phyloP scores from a whole-genome alignment of 2,329 filamentous ascomycete genomes.

The Fusarium heterosporum region DNA sequence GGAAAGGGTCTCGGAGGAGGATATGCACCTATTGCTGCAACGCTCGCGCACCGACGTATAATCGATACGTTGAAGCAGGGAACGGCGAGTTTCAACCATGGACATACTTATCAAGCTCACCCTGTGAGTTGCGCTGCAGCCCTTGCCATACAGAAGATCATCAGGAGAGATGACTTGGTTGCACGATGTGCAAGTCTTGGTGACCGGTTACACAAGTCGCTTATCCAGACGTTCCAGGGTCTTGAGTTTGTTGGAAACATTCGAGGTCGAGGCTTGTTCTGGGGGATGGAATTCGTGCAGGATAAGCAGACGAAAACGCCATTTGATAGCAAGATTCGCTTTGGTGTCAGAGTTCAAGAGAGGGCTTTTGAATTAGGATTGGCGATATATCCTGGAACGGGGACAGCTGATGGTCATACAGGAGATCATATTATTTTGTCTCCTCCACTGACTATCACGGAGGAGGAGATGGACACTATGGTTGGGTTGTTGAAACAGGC shows the following conservation, averaged over 20 bases:
- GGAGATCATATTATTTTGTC: constrained; percentile 79
- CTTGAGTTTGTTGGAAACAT: constrained; percentile 69
- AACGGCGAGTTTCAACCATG: constrained; percentile 59
- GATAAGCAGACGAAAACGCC: constrained; percentile 53
- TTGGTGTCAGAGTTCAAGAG: constrained; percentile 47
- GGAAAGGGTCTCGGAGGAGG: constrained; percentile 76
- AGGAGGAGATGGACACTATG: constrained; percentile 38
- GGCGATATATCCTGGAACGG: constrained; percentile 72
- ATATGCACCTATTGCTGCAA: constrained; percentile 69
- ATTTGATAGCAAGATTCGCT: constrained; percentile 48
- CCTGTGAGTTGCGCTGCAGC: constrained; percentile 70
- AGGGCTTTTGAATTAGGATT: constrained; percentile 50
- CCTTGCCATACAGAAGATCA: constrained; percentile 70
- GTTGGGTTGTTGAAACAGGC: constrained; percentile 21
- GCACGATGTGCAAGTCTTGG: constrained; percentile 69
- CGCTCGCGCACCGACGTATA: constrained; percentile 66
- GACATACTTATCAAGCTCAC: constrained; percentile 72
- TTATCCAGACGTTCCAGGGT: constrained; percentile 57
- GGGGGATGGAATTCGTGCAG: constrained; percentile 61
- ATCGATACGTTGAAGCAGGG: constrained; percentile 57
- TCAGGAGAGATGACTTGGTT: constrained; percentile 68
- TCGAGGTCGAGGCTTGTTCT: constrained; percentile 67
- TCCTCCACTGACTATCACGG: constrained; percentile 73
- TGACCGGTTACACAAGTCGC: constrained; percentile 55
- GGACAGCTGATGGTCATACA: constrained; percentile 67